Percentiles rank a stretch among this genome's conserved stretches.
These are phyloP conservation scores for Juglanconis oblonga DNA, from an alignment of 2,329 filamentous ascomycete species.

Conservation along the genomic window DNA sequence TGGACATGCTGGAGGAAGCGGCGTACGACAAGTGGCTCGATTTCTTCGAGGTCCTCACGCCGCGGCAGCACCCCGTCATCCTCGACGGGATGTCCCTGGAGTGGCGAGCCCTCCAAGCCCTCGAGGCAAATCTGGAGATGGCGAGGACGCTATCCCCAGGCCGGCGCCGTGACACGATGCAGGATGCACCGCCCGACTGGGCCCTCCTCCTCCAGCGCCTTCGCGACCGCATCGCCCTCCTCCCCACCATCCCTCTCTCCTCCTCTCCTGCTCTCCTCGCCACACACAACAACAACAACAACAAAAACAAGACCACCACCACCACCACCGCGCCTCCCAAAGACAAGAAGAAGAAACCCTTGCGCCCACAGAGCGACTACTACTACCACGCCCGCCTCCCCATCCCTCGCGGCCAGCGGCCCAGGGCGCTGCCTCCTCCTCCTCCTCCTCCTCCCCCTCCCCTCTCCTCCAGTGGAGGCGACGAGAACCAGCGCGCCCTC, in stretches of 20 bases:
- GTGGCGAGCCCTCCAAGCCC: constrained; percentile 28
- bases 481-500: constrained; percentile 38
- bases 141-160: constrained; percentile 4
- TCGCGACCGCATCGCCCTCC: constrained; percentile 24
- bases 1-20: constrained; percentile 20
- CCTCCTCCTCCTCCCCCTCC: too few relatives aligned
- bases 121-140: constrained; percentile 35
- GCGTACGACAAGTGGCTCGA: constrained; percentile 33
- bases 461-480: constrained; percentile 2
- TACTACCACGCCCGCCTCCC: not conserved
- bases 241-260: constrained; percentile 12
- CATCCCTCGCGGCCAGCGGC: too few relatives aligned
- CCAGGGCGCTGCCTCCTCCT: too few relatives aligned
- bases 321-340: not conserved
- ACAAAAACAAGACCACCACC: not conserved
- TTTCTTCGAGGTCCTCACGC: constrained; percentile 31
- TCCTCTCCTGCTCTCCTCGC: not conserved
- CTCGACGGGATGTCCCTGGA: constrained; percentile 22
- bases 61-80: constrained; percentile 3
- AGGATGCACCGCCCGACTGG: constrained; percentile 27
- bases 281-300: not conserved
- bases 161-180: not conserved
- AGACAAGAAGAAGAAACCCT: too few relatives aligned
- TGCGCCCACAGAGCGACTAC: too few relatives aligned
- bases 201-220: constrained; percentile 29